Evolutionary conservation across 805 yeast species (phyloP), one percentile per base, ranked within the genome.

Genomic region (Yamadazyma endophytica): DNA sequence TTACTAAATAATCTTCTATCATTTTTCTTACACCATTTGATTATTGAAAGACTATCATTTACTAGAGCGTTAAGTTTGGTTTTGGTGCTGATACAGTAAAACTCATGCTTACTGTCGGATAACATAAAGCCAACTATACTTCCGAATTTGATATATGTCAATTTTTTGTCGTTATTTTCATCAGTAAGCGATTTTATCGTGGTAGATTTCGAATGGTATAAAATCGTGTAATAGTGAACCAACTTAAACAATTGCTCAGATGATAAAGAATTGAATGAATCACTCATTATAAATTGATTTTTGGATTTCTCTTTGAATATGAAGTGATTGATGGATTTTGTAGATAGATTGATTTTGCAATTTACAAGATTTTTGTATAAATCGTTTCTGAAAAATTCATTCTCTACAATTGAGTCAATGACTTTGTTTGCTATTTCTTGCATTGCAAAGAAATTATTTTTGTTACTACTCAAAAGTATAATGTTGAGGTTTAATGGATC

Each of bases 381-480:
- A 21, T 42, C 45, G 13, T 36, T 32, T 9, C 43, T 37, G 24
- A 59, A 47, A 7, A 42, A 16, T 24, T 51, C 48, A 21, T 37
- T 40, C 27, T 46, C 49, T 13, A 44, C 40, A 8, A 64, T 41
- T 28, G 46, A 52, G 19, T 42, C 33, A 12, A 80, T 54, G 11
- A 88, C 70, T 18, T 64, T 61, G 20, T 68, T 61, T 1, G 84
- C 75, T 2, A 78, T 67, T 19, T 70, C 68, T 39, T 85, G 77
- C 70, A 90, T 71, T 33, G 79, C 81, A 51, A 73, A 86, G 48
- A 90, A 90, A 2, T 87, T 68, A 46, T 83, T 84, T 50, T 82
- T 83, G 52, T 79, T 86, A 1, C 88, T 81, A 35, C 82, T 73
- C 6, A 78, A 58, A 13, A 79, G 60, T 3, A 73, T 66, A 9